Base-by-base conservation (phyloP, 129 eudicot genomes). In the Heracleum sosnowskyi region DNA sequence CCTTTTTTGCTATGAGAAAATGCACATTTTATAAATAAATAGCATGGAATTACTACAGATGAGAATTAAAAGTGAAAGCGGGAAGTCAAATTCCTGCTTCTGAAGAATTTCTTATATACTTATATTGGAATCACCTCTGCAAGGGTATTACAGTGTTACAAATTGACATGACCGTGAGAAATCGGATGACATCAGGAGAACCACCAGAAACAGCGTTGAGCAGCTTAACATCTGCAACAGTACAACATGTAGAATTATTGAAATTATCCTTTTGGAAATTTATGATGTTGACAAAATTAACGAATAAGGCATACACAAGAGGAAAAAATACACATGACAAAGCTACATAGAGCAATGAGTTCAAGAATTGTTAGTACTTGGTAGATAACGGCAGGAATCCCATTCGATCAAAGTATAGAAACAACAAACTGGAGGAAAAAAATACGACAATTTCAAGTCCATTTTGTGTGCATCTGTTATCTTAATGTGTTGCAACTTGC, bases 81-180 rank as follows among this genome's bases (percentile, higher is more conserved):
- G 57, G 76, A 39, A 76, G 57, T 7, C 64, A 66, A 18, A 39
- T 51, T 26, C 46, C 74, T 76, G 82, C 76, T 36, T 39, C 73
- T 40, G 42, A 57, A 69, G 4, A 53, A 37, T n/a, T 29, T 0
- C 12, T 70, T 33, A 22, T 36, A 0, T 26, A 73, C 4, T 66
- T 33, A 1, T 31, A 31, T 11, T 15, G 73, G 68, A 69, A 79
- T 81, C 71, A 95, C 99, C 99, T 95, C 83, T 82, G 87, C 33
- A 91, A 81, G 69, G 99, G 97, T 79, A 95, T 83, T 45, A 92
- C 99, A 24, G 99, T 95, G 80, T 95, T 95, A 81, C 99, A 95
- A 75, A 90, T 82, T 76, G 99, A 93, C 97, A 95, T 95, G 73
- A 95, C 99, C 26, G 88, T 90, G 5, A 95, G 86, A 92, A 92